Conservation (phyloP, 2,329 filamentous ascomycete species). For the Knufia fluminis region DNA sequence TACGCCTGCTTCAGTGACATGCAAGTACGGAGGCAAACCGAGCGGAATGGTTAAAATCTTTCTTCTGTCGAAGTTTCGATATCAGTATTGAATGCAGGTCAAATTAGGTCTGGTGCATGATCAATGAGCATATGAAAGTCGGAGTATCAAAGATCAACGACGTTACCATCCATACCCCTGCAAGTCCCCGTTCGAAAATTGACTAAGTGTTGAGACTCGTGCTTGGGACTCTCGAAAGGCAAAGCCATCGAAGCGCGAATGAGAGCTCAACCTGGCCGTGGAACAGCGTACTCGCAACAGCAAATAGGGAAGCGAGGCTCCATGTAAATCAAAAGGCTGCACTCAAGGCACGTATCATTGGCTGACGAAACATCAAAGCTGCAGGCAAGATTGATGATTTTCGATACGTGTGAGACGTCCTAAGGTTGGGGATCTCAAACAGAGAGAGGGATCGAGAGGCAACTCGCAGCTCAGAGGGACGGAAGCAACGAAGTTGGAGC, state of each 20-base stretch:
- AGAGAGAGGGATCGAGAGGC: not conserved
- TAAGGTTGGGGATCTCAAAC: not conserved
- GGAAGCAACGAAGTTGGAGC: too few relatives aligned
- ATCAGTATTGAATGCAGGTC: not conserved
- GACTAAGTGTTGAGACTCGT: not conserved
- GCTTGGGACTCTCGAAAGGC: not conserved
- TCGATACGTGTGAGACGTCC: not conserved
- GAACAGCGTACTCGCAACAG: too few relatives aligned
- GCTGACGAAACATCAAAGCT: not conserved
- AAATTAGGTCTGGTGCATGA: not conserved
- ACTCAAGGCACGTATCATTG: not conserved
- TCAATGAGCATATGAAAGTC: slow-evolving; percentile 2
- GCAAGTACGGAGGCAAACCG: not conserved
- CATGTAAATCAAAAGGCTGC: not conserved
- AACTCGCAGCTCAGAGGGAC: too few relatives aligned
- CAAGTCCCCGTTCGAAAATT: not conserved
- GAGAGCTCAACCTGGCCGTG: not conserved
- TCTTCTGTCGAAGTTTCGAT: not conserved
- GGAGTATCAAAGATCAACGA: slow-evolving; percentile 3
- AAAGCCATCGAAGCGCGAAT: not conserved
- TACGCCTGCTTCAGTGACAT: not conserved
- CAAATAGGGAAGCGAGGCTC: not conserved
- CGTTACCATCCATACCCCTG: not conserved
- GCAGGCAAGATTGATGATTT: not conserved
- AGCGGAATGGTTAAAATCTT: not conserved